Conservation (phyloP, 257 asterid species). For the Solanum dulcamara region DNA sequence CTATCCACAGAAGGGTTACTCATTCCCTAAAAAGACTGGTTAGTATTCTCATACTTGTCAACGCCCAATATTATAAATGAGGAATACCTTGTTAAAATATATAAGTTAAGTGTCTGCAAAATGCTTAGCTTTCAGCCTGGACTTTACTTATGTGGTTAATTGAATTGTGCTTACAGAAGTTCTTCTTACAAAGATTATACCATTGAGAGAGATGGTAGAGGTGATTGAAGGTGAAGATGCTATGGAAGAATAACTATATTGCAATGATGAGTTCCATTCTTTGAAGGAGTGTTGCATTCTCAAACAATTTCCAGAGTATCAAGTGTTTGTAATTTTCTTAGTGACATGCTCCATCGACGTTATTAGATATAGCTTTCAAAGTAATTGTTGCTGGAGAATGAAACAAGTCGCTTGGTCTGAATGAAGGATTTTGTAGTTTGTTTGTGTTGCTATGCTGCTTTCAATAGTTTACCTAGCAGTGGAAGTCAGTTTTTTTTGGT, state of each 20-base stretch:
- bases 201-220: slow-evolving; percentile 50
- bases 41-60: slow-evolving; percentile 9
- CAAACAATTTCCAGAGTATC: neutral
- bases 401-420: neutral
- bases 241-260: slow-evolving; percentile 35
- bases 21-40: slow-evolving; percentile 80
- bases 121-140: neutral
- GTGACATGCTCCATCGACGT: neutral
- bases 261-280: neutral
- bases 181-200: slow-evolving; percentile 65
- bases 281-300: neutral
- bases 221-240: slow-evolving; percentile 45
- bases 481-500: neutral
- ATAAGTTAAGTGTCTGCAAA: neutral
- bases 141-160: neutral
- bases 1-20: slow-evolving; percentile 60
- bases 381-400: neutral
- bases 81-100: neutral
- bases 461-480: neutral
- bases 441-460: neutral
- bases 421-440: neutral
- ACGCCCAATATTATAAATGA: neutral
- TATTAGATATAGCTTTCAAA: neutral
- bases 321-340: neutral
- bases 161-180: slow-evolving; percentile 44